These are phyloP conservation scores for Boletus coffeatus DNA, from an alignment of 1,284 basidiomycete genomes.

Conservation along the genomic window DNA sequence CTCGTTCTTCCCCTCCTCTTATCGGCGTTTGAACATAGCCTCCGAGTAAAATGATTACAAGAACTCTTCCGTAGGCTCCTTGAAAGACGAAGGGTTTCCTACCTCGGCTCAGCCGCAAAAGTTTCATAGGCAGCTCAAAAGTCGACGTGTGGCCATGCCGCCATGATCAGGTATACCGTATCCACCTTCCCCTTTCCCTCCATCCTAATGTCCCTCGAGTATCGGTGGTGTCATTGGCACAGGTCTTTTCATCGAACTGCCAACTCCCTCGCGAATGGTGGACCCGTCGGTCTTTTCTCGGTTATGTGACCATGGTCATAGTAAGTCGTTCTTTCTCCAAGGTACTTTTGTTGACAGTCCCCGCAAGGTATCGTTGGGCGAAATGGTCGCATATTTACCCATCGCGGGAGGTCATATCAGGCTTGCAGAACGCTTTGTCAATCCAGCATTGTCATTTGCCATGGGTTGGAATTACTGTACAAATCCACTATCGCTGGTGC, in stretches of 20 bases:
- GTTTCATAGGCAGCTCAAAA: constrained; percentile 57
- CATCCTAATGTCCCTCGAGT: constrained; percentile 22
- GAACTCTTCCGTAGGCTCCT: constrained; percentile 12
- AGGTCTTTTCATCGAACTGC: constrained; percentile 59
- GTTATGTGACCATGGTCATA: constrained; percentile 51
- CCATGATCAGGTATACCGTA: constrained; percentile 53
- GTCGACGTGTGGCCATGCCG: constrained; percentile 45
- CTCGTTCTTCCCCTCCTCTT: too few relatives aligned
- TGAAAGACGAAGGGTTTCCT: constrained; percentile 20
- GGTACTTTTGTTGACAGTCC: background rate
- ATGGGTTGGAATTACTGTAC: constrained; percentile 72
- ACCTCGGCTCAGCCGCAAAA: constrained; percentile 10
- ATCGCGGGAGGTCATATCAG: constrained; percentile 58
- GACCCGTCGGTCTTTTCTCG: constrained; percentile 62
- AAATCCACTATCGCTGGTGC: constrained; percentile 54
- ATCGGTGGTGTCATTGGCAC: constrained; percentile 77
- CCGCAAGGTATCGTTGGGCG: constrained; percentile 33
- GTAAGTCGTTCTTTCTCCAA: background rate
- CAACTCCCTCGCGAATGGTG: constrained; percentile 46
- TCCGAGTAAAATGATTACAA: constrained; percentile 21
- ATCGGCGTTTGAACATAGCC: constrained; percentile 4
- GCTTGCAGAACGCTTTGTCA: constrained; percentile 65
- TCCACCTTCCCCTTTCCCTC: background rate
- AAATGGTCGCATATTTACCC: constrained; percentile 41
- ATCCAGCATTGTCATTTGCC: constrained; percentile 62